Percentiles rank a stretch among this genome's conserved stretches.
Evolutionary conservation across 441 rosid species (phyloP).

Genomic region (Adansonia madagascariensis): DNA sequence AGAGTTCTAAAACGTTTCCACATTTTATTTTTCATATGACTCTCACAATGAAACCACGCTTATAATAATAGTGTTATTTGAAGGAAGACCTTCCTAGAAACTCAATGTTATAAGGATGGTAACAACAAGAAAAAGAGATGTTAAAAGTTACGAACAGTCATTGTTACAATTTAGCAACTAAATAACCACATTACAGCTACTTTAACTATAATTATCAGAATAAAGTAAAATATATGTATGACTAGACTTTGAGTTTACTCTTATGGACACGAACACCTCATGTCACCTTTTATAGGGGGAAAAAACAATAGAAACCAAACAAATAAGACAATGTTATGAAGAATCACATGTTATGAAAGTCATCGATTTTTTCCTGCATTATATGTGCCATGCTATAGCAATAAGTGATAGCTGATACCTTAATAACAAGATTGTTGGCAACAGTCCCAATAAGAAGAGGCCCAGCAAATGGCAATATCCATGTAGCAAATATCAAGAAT

Average conservation of each 20-base stretch:
- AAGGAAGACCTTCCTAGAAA: not conserved
- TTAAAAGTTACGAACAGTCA: not conserved
- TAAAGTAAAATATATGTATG: not conserved
- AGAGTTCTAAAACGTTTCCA: not conserved
- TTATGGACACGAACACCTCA: not conserved
- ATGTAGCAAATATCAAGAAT: constrained; percentile 63
- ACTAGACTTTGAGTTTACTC: not conserved
- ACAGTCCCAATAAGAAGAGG: constrained; percentile 92
- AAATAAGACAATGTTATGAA: not conserved
- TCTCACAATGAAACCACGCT: not conserved
- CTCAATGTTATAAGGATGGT: not conserved
- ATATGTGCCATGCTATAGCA: not conserved
- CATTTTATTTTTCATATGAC: not conserved
- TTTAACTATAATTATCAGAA: not conserved
- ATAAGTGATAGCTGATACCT: constrained; percentile 47
- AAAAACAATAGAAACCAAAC: not conserved
- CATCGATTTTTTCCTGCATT: not conserved
- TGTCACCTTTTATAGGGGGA: not conserved
- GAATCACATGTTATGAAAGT: not conserved
- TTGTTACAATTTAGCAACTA: constrained; percentile 2
- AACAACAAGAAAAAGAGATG: not conserved
- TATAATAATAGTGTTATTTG: not conserved
- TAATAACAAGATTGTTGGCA: constrained; percentile 84
- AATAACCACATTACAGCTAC: not conserved
- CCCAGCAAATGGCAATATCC: constrained; percentile 89